Base-by-base conservation (phyloP, 768 basidiomycete species). In the Lactifluus volemus region DNA sequence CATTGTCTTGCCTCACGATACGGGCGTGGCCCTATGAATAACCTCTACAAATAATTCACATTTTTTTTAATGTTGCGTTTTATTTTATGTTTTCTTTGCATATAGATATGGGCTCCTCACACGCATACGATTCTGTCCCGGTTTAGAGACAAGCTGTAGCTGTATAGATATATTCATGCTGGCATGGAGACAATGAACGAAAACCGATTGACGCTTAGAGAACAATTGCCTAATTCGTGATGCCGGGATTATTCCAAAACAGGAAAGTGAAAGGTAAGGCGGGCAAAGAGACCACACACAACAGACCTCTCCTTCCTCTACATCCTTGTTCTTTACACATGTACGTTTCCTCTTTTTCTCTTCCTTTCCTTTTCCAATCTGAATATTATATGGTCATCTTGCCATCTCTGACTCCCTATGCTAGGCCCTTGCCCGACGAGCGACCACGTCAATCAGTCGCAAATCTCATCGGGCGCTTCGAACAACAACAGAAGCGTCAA, bases 391-490 rank as follows among this genome's bases (percentile, higher is more conserved):
- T 45, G 3, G 45, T 2, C 36, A 41, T 48, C 51, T 17, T 15
- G 4, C 21, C 19, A 42, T 55, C 53, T 42, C 47, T 61, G 36
- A 48, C 57, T 45, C 21, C n/a, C 1, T 38, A 30, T 36, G 15
- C 3, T 49, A 92, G 89, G 90, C 86, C 88, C 58, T 75, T 91
- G 64, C 89, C 91, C 73, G 90, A 92, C 78, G 91, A 93, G 75
- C 82, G 87, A 70, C 89, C 90, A 52, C 86, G 91, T 61, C 83
- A 82, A 71, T 89, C 86, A 68, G 91, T 93, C 51, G 91, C 91
- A 65, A 93, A 92, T 70, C 85, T 93, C 74, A 93, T 93, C 69
- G 91, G 91, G 54, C 82, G 87, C 60, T 93, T 93, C 67, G 91
- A 93, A 72, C 88, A 82, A 67, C 85, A 66, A 45, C 84, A 79